Base-by-base conservation (phyloP, 1,284 basidiomycete genomes). In the Cronartium ribicola region DNA sequence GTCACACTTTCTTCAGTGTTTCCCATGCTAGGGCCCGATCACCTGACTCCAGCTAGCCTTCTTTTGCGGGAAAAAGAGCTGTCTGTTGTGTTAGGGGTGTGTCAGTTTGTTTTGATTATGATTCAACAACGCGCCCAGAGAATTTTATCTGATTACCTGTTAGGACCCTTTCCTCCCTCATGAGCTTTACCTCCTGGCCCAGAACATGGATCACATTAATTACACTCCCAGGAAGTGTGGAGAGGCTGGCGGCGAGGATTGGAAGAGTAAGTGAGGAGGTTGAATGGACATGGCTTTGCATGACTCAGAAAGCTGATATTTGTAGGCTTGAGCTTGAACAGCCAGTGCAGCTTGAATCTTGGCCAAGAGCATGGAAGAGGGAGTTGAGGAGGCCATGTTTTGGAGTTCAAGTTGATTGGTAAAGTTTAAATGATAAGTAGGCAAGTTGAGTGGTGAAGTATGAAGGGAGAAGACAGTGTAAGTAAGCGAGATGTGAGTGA, bases 161-260 rank as follows among this genome's bases (percentile, higher is more conserved):
- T 39, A 71, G 39, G n/a, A 71, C 43, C 29, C 65, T 43, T 40
- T 71, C 46, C 44, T 71, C 69, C 57, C 62, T 64, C 17, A 71
- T 46, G 40, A 48, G 29, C 63, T 71, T 71, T 22, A 71, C 36
- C 65, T 71, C 69, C 40, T 71, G 69, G 36, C 44, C 62, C 46
- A 71, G 59, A 46, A 63, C 62, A 48, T 71, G 62, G 8, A 71
- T 64, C 51, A 61, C 69, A 71, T 71, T 48, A 39, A 73, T 66
- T 37, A 73, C 64, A 64, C 66, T 73, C 5, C 37, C 46, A 36
- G 70, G 70, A 17, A 73, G 41, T 39, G 70, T 73, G 39, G 70
- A 73, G 5, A 73, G 51, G 66, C 70, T 73, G 39, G 70, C 70
- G 39, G 70, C 70, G 20, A 73, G 51, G 40, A 66, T n/a, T n/a